Evolutionary conservation across 2,329 filamentous ascomycete genomes (phyloP).

Genomic region (Tolypocladium ophioglossoides): DNA sequence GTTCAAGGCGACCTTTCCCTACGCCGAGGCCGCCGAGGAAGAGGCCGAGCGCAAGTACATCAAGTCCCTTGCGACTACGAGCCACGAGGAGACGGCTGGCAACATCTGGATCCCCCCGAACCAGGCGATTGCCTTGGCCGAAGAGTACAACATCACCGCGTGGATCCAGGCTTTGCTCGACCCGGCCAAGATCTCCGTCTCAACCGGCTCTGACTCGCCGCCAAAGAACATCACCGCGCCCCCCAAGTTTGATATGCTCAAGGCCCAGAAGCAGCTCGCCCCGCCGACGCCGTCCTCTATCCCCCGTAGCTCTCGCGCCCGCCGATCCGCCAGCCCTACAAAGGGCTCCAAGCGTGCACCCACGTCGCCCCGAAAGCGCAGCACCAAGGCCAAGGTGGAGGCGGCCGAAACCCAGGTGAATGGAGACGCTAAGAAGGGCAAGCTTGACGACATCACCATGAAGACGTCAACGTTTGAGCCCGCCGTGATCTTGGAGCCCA

Average conservation of each 20-base stretch:
- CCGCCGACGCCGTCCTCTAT: constrained; percentile 38
- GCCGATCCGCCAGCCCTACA: constrained; percentile 47
- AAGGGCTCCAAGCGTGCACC: constrained; percentile 36
- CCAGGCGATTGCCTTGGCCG: constrained; percentile 68
- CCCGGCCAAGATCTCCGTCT: constrained; percentile 60
- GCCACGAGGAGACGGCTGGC: constrained; percentile 84
- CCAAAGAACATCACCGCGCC: constrained; percentile 71
- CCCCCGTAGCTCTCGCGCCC: constrained; percentile 35
- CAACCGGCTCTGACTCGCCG: constrained; percentile 52
- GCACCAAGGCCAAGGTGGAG: constrained; percentile 31
- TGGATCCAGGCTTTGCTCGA: constrained; percentile 95
- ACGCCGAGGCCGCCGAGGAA: constrained; percentile 62
- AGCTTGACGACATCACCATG: constrained; percentile 24
- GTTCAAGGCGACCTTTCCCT: constrained; percentile 86
- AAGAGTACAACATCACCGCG: constrained; percentile 73
- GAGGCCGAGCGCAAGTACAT: constrained; percentile 71
- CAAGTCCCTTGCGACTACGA: constrained; percentile 72
- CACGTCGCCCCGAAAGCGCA: constrained; percentile 46
- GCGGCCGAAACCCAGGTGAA: constrained; percentile 21
- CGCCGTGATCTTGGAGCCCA: constrained; percentile 35
- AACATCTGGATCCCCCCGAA: constrained; percentile 92
- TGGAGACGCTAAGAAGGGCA: constrained; percentile 17
- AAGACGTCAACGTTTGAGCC: constrained; percentile 41
- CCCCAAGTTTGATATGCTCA: constrained; percentile 60
- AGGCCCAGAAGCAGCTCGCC: constrained; percentile 29